A percentile compares a stretch with the other conserved stretches of the same genome.
phyloP scores from a whole-genome alignment of 768 basidiomycete species.

The Clathrus columnatus region DNA sequence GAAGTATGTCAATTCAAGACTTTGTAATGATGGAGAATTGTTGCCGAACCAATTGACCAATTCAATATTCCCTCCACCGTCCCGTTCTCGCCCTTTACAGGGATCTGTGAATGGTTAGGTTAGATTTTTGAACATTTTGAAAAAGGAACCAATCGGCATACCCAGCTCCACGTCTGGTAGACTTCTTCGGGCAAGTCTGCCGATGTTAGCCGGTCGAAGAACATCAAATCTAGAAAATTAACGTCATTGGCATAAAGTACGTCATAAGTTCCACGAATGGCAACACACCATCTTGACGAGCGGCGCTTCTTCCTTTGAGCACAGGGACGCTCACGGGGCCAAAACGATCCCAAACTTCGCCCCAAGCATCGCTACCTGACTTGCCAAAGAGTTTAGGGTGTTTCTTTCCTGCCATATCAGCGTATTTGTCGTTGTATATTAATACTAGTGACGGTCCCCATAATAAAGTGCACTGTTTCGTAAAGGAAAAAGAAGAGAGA shows the following conservation, averaged over 20 bases:
- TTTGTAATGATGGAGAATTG: too few relatives aligned
- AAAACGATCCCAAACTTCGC: conserved; percentile 19
- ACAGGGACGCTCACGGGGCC: conserved; percentile 14
- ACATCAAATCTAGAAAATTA: conserved; percentile 13
- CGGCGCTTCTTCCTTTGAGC: conserved; percentile 14
- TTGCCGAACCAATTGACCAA: conserved; percentile 11
- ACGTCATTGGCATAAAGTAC: neutral
- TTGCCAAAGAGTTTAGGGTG: conserved; percentile 19
- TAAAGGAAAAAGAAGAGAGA: neutral
- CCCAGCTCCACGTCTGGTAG: conserved; percentile 20
- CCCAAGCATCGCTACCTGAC: conserved; percentile 17
- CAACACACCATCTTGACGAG: conserved; percentile 15
- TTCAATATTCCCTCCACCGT: conserved; percentile 16
- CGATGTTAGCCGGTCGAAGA: conserved; percentile 16
- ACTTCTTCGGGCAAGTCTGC: conserved; percentile 17
- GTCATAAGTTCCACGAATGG: neutral
- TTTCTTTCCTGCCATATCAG: conserved; percentile 15
- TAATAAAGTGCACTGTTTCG: conserved; percentile 14
- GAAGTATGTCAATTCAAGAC: neutral
- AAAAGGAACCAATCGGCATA: conserved; percentile 6
- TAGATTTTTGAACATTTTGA: neutral
- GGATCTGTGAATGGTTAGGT: conserved; percentile 9
- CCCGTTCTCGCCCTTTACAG: conserved; percentile 14
- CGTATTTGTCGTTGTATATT: conserved; percentile 20
- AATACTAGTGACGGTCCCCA: conserved; percentile 17